Conservation (phyloP, 352 stramenopile species). For the Globisporangium megalacanthum region DNA sequence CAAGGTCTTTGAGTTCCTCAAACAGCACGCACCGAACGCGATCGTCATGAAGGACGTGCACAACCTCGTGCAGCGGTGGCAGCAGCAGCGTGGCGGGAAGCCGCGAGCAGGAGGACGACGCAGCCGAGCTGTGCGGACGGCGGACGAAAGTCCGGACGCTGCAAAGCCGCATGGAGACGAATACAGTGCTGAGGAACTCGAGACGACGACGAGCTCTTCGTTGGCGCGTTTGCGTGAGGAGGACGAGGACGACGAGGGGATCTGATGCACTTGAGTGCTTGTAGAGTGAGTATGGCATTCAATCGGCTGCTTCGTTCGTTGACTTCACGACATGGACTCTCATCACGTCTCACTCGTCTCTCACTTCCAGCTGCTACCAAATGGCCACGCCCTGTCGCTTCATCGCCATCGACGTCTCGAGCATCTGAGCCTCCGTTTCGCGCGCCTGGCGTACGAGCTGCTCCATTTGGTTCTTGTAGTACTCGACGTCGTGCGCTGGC, state of each 20-base stretch:
- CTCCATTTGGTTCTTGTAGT: slow-evolving; percentile 61
- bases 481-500: slow-evolving; percentile 21
- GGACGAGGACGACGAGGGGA: not conserved
- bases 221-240: not conserved
- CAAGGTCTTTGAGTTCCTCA: slow-evolving; percentile 70
- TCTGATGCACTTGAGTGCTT: not conserved
- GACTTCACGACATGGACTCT: too few relatives aligned
- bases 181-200: not conserved
- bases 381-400: slow-evolving; percentile 36
- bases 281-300: not conserved
- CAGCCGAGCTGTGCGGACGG: not conserved
- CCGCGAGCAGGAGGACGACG: not conserved
- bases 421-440: slow-evolving; percentile 59
- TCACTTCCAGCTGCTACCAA: slow-evolving; percentile 6
- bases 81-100: slow-evolving; percentile 23
- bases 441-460: slow-evolving; percentile 64
- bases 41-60: slow-evolving; percentile 82
- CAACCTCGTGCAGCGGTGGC: slow-evolving; percentile 72
- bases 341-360: not conserved
- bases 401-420: slow-evolving; percentile 54
- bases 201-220: not conserved
- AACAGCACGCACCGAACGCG: slow-evolving; percentile 41
- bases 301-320: not conserved
- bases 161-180: not conserved
- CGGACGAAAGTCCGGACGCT: not conserved